Evolutionary conservation across 768 basidiomycete genomes (phyloP).

Genomic region (Lentinula detonsa): DNA sequence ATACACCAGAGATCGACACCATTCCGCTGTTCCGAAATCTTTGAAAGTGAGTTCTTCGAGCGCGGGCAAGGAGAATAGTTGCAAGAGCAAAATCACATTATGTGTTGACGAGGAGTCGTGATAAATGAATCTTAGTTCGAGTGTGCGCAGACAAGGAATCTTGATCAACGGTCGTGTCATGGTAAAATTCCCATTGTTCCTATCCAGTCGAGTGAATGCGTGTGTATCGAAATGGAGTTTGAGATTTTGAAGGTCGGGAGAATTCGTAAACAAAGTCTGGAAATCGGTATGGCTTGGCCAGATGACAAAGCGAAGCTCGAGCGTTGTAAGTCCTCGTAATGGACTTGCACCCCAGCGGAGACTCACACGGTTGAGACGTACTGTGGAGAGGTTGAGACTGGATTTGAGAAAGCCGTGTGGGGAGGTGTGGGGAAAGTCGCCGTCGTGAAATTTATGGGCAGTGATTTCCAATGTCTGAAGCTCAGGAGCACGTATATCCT

Average conservation of each 20-base stretch:
- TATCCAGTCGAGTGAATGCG: constrained; percentile 7
- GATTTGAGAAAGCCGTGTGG: background rate
- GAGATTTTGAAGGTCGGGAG: constrained; percentile 8
- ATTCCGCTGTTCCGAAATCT: constrained; percentile 8
- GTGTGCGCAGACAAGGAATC: constrained; percentile 7
- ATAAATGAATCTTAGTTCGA: constrained; percentile 8
- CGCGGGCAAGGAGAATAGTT: constrained; percentile 5
- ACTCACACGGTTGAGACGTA: constrained; percentile 10
- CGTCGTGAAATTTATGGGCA: constrained; percentile 10
- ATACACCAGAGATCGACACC: constrained; percentile 11
- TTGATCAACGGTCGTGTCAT: constrained; percentile 7
- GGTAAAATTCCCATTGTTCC: background rate
- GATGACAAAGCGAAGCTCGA: constrained; percentile 9
- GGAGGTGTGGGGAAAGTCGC: background rate
- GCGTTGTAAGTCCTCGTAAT: constrained; percentile 5
- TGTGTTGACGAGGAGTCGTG: constrained; percentile 6
- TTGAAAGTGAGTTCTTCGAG: constrained; percentile 8
- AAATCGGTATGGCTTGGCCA: constrained; percentile 9
- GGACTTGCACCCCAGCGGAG: constrained; percentile 8
- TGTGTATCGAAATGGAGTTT: constrained; percentile 9
- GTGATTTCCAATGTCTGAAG: constrained; percentile 9
- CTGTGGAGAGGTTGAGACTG: constrained; percentile 2
- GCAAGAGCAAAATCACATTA: constrained; percentile 4
- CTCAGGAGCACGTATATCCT: constrained; percentile 4
- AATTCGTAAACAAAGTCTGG: constrained; percentile 5